A percentile compares a stretch with the other conserved stretches of the same genome.
Conservation (phyloP, 2,329 filamentous ascomycete species). For the Colletotrichum gloeosporioides region DNA sequence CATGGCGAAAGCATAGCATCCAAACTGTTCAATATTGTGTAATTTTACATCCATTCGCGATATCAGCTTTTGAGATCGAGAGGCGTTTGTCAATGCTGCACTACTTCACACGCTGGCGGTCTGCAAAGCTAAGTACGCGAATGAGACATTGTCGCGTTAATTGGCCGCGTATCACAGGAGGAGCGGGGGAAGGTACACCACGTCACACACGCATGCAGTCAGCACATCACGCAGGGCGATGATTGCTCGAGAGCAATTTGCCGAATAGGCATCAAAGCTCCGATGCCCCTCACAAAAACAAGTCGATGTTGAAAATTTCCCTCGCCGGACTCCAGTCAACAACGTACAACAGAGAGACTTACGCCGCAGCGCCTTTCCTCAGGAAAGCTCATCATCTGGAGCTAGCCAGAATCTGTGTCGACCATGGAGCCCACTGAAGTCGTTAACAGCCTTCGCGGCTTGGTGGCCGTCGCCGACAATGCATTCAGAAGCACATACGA, state of each 20-base stretch:
- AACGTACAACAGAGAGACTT: neutral
- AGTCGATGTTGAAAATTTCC: neutral
- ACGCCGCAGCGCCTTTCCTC: neutral
- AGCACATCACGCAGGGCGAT: neutral
- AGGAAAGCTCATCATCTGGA: neutral
- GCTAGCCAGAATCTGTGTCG: neutral
- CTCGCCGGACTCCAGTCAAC: neutral
- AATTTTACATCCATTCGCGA: neutral
- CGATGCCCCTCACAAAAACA: neutral
- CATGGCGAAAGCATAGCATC: neutral
- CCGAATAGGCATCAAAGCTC: neutral
- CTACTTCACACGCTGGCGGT: neutral
- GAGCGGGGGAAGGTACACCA: neutral
- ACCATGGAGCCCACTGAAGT: neutral
- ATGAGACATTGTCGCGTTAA: neutral
- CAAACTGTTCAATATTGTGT: neutral
- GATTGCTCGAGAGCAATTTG: neutral
- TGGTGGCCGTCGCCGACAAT: neutral
- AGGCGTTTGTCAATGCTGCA: neutral
- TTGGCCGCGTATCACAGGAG: neutral
- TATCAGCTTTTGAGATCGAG: rapidly evolving
- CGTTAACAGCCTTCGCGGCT: neutral
- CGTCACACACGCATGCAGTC: neutral
- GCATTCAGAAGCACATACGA: neutral
- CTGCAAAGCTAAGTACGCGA: neutral